A percentile compares a stretch with the other conserved stretches of the same genome.
Conservation (phyloP, 768 basidiomycete genomes). For the Amanita pallidorosea region DNA sequence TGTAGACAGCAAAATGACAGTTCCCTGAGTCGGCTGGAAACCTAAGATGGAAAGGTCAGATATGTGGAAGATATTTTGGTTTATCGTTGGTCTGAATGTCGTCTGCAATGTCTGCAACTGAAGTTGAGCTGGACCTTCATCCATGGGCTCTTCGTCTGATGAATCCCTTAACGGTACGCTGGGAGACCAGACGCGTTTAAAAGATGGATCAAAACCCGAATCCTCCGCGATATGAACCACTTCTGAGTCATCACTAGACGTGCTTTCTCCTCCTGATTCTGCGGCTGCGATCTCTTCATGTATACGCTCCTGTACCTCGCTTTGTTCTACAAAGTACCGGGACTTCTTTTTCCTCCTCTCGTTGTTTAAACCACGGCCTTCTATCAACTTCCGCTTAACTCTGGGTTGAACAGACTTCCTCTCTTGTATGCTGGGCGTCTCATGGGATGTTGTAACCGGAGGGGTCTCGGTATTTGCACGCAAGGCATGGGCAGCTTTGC, state of each 20-base stretch:
- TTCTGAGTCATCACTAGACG: slow-evolving; percentile 13
- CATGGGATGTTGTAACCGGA: neutral
- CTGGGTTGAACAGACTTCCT: neutral
- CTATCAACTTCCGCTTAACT: neutral
- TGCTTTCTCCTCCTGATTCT: slow-evolving; percentile 26
- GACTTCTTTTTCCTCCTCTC: slow-evolving; percentile 11
- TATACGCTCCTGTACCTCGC: slow-evolving; percentile 19
- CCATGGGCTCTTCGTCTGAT: slow-evolving; percentile 27
- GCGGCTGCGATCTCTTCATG: slow-evolving; percentile 28
- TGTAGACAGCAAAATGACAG: slow-evolving; percentile 32
- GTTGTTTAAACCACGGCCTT: neutral
- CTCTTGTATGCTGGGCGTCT: neutral
- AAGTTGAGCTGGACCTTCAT: slow-evolving; percentile 17
- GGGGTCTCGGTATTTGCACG: neutral
- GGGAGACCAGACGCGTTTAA: slow-evolving; percentile 46
- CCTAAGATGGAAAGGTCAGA: slow-evolving; percentile 24
- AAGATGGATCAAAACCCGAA: slow-evolving; percentile 6
- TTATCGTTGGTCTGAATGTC: slow-evolving; percentile 35
- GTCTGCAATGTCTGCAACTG: slow-evolving; percentile 20
- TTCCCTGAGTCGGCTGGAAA: slow-evolving; percentile 16
- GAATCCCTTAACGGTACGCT: slow-evolving; percentile 39
- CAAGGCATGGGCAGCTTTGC: slow-evolving; percentile 45
- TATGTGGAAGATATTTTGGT: slow-evolving; percentile 37
- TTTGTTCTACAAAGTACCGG: slow-evolving; percentile 22
- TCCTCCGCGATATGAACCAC: slow-evolving; percentile 9